phyloP scores from a whole-genome alignment of 306 rosid species.

The Gynostemma pentaphyllum region DNA sequence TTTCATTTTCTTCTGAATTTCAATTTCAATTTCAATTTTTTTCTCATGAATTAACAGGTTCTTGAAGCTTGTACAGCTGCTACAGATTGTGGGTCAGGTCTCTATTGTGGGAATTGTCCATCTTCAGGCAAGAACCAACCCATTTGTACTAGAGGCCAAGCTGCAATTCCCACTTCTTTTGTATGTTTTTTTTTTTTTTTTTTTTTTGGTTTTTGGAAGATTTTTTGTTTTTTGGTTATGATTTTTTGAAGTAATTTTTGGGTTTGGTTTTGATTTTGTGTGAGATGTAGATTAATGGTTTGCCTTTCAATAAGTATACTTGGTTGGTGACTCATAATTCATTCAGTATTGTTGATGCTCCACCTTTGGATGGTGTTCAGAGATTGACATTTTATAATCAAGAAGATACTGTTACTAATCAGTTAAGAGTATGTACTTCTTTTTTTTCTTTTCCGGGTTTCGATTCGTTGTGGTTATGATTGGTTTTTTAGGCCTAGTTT shows the following conservation, averaged over 20 bases:
- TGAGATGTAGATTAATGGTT: slow-evolving; percentile 44
- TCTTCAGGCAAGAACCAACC: slow-evolving; percentile 50
- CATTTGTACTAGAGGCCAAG: slow-evolving; percentile 72
- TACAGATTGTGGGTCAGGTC: slow-evolving; percentile 62
- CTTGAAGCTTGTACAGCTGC: slow-evolving; percentile 62
- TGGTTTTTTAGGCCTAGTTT: background rate
- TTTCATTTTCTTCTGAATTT: slow-evolving; percentile 6
- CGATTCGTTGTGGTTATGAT: background rate
- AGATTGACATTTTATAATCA: slow-evolving; percentile 83
- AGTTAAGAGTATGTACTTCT: slow-evolving; percentile 51
- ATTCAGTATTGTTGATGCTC: slow-evolving; percentile 79
- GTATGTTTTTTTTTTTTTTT: slow-evolving; percentile 23
- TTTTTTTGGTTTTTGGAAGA: background rate
- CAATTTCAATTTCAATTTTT: slow-evolving; percentile 2
- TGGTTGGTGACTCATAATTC: slow-evolving; percentile 93
- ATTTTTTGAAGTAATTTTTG: slow-evolving; percentile 3
- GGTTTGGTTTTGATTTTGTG: background rate
- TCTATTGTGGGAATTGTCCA: slow-evolving; percentile 89
- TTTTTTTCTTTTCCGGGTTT: too few relatives aligned
- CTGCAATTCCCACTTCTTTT: slow-evolving; percentile 45
- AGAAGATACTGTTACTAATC: slow-evolving; percentile 86
- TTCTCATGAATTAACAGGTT: slow-evolving; percentile 47
- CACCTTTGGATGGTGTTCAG: slow-evolving; percentile 56
- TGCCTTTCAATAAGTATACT: slow-evolving; percentile 85
- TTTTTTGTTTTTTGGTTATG: background rate